A percentile compares a stretch with the other conserved stretches of the same genome.
phyloP scores from a whole-genome alignment of 176 grass and related monocot species.

The Rhynchospora breviuscula region DNA sequence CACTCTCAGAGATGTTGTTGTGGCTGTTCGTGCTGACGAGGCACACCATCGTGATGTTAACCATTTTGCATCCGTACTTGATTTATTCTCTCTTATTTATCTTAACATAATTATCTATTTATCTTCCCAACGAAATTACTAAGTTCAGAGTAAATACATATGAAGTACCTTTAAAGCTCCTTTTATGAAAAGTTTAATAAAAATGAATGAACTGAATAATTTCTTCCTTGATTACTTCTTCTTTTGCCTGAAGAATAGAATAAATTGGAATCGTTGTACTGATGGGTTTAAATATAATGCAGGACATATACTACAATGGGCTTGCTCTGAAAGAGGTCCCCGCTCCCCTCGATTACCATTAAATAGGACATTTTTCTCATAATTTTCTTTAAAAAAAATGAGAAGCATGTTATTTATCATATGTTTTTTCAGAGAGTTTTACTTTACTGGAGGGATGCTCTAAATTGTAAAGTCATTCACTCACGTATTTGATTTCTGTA shows the following conservation, averaged over 20 bases:
- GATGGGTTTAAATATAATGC: constrained; percentile 22
- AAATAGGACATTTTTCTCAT: background rate
- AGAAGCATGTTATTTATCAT: background rate
- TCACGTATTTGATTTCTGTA: background rate
- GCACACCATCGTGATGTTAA: constrained; percentile 87
- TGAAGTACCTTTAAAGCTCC: background rate
- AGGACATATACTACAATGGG: constrained; percentile 73
- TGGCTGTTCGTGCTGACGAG: constrained; percentile 58
- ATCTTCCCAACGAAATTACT: background rate
- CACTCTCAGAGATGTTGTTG: constrained; percentile 46
- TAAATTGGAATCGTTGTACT: background rate
- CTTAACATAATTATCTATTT: background rate
- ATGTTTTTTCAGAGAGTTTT: background rate
- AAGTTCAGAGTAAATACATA: background rate
- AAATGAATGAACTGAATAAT: background rate
- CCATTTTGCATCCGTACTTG: constrained; percentile 63
- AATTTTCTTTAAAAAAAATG: background rate
- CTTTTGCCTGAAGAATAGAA: background rate
- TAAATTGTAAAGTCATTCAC: background rate
- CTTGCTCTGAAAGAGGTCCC: constrained; percentile 54
- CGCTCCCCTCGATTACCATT: constrained; percentile 68
- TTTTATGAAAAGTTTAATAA: background rate
- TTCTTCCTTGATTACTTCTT: background rate
- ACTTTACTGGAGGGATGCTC: background rate
- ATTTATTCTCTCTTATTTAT: background rate